These are phyloP conservation scores for Dictyophora rubrovolvata DNA, from an alignment of 768 basidiomycete genomes.

Conservation along the genomic window DNA sequence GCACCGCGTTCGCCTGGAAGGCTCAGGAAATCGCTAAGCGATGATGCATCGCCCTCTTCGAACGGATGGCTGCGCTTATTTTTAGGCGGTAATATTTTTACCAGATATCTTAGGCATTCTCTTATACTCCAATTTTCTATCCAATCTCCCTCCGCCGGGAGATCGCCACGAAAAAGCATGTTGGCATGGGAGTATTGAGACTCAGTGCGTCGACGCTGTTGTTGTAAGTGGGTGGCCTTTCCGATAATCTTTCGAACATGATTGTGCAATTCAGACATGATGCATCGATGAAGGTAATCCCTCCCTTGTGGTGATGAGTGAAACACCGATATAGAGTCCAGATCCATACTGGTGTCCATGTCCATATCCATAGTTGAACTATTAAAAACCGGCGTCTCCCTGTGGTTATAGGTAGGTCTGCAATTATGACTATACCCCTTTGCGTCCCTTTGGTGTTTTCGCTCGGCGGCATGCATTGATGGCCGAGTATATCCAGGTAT, in stretches of 20 bases:
- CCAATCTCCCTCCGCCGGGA: constrained; percentile 13
- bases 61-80: not conserved
- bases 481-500: constrained; percentile 3
- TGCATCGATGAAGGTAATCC: constrained; percentile 7
- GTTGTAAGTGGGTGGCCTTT: constrained; percentile 3
- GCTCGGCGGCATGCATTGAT: constrained; percentile 1
- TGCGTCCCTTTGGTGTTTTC: not conserved
- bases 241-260: constrained; percentile 7
- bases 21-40: constrained; percentile 11
- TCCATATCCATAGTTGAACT: not conserved
- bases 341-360: constrained; percentile 1
- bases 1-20: constrained; percentile 8
- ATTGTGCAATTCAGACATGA: not conserved
- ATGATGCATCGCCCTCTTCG: constrained; percentile 4
- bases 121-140: constrained; percentile 2
- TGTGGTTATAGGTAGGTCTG: not conserved
- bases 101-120: constrained; percentile 11
- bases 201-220: constrained; percentile 5
- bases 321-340: not conserved
- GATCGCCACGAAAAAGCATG: not conserved
- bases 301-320: constrained; percentile 5
- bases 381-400: not conserved
- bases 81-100: constrained; percentile 7
- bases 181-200: constrained; percentile 9
- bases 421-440: not conserved